phyloP scores from a whole-genome alignment of 2,329 filamentous ascomycete genomes.

The Diaporthe ampelina region DNA sequence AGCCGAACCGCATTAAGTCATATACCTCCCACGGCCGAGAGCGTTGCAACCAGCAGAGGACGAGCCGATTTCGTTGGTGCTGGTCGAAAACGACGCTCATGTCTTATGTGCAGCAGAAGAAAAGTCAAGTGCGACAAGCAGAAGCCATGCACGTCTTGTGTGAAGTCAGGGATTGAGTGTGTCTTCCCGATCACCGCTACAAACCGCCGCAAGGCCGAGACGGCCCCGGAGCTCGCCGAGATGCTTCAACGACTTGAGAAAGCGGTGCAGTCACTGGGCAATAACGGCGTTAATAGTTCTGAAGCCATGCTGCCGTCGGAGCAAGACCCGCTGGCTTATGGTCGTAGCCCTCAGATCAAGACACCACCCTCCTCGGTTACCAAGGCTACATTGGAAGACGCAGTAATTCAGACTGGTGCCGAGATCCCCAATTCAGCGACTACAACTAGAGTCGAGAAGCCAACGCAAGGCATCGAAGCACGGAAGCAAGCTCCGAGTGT shows the following conservation, averaged over 20 bases:
- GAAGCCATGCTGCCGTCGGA: background rate
- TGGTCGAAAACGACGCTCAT: constrained; percentile 1
- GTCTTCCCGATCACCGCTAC: background rate
- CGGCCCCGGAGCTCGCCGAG: background rate
- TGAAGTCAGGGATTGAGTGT: background rate
- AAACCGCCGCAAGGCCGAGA: background rate
- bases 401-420: background rate
- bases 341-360: background rate
- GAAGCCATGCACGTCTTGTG: background rate
- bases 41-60: background rate
- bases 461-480: background rate
- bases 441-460: background rate
- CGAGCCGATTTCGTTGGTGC: background rate
- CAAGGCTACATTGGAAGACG: too few relatives aligned
- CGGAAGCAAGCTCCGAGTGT: background rate
- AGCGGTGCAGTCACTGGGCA: background rate
- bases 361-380: background rate
- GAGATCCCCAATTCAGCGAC: background rate
- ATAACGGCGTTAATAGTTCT: background rate
- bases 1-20: background rate
- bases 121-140: constrained; percentile 8
- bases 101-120: constrained; percentile 3
- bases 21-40: background rate
- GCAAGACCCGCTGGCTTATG: too few relatives aligned
- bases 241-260: constrained; percentile 5